Percentiles rank a stretch among this genome's conserved stretches.
Conservation (phyloP, 345 rosid genomes). For the Brassica juncea region DNA sequence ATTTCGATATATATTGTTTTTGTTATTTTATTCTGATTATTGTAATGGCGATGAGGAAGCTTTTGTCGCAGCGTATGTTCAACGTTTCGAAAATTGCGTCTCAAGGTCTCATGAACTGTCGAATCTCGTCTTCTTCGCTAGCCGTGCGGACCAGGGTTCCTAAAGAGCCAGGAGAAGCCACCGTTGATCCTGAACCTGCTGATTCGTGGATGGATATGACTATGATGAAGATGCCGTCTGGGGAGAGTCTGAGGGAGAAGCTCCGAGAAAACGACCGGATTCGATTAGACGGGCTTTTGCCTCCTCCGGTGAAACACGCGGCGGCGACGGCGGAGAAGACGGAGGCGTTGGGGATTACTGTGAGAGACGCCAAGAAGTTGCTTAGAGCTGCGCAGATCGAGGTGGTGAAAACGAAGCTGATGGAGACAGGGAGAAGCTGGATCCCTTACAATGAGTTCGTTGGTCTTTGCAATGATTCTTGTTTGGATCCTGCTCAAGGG, state of each 20-base stretch:
- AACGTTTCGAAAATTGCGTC: constrained; percentile 52
- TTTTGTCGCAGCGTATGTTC: constrained; percentile 60
- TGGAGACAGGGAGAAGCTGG: constrained; percentile 56
- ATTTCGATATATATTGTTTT: not conserved
- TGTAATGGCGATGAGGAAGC: constrained; percentile 66
- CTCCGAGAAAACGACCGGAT: constrained; percentile 56
- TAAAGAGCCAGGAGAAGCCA: constrained; percentile 35
- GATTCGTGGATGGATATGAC: constrained; percentile 37
- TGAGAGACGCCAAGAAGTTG: constrained; percentile 70
- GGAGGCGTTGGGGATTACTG: constrained; percentile 44
- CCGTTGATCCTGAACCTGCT: constrained; percentile 63
- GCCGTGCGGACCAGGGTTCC: constrained; percentile 39
- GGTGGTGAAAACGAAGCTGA: constrained; percentile 60
- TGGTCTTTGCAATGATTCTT: constrained; percentile 55
- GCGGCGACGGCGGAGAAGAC: not conserved
- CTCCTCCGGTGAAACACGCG: constrained; percentile 39
- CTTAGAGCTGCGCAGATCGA: constrained; percentile 71
- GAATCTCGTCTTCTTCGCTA: constrained; percentile 44
- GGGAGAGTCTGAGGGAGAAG: constrained; percentile 53
- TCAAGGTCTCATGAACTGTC: constrained; percentile 36
- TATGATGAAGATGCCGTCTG: constrained; percentile 28
- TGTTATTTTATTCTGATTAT: not conserved
- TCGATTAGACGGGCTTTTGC: constrained; percentile 54
- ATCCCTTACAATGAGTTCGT: constrained; percentile 60
- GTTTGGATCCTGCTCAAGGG: constrained; percentile 59